Conservation (phyloP, 2,329 filamentous ascomycete species). For the Cladosporium austrohemisphaericum region DNA sequence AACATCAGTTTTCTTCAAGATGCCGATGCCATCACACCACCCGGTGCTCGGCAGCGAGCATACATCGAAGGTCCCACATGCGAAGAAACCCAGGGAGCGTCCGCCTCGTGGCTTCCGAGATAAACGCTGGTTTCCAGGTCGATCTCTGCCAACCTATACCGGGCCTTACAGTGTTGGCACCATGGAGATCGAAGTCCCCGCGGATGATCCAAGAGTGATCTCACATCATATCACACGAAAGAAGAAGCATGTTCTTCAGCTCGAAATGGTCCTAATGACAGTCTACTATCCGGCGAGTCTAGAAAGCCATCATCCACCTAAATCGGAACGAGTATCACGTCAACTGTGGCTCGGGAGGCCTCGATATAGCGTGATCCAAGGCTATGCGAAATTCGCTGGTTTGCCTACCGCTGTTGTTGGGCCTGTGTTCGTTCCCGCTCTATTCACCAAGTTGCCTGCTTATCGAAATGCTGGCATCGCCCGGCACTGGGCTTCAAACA, state of each 20-base stretch:
- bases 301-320: conserved; percentile 32
- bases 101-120: conserved; percentile 48
- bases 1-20: not conserved
- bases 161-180: conserved; percentile 51
- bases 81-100: conserved; percentile 47
- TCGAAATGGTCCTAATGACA: conserved; percentile 60
- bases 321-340: conserved; percentile 43
- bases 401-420: conserved; percentile 47
- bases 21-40: conserved; percentile 9
- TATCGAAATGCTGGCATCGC: conserved; percentile 59
- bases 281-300: conserved; percentile 60
- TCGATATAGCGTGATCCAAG: conserved; percentile 53
- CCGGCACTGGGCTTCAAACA: conserved; percentile 43
- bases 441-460: conserved; percentile 63
- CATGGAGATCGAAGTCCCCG: conserved; percentile 57
- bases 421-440: conserved; percentile 54
- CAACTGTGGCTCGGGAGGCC: conserved; percentile 62
- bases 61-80: conserved; percentile 27
- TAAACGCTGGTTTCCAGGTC: conserved; percentile 41
- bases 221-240: conserved; percentile 48
- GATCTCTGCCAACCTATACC: conserved; percentile 48
- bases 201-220: conserved; percentile 44
- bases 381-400: conserved; percentile 60
- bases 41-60: conserved; percentile 11
- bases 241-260: conserved; percentile 46